Conservation (phyloP, 495 filamentous ascomycete genomes). For the Cudoniella acicularis region DNA sequence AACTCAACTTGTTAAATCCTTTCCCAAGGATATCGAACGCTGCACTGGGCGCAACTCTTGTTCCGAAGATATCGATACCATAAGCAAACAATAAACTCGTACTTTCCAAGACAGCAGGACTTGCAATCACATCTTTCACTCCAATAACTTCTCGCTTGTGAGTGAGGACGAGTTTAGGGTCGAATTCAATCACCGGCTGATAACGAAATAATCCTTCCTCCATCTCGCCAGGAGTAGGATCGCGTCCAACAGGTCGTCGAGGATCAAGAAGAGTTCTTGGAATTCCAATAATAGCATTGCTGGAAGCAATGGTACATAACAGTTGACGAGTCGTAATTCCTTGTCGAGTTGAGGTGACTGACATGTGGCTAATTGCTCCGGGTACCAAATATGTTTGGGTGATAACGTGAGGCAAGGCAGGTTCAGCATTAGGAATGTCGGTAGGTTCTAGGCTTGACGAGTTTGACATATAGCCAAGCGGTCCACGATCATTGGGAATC, state of each 20-base stretch:
- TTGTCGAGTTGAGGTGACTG: conserved; percentile 85
- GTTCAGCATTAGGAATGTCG: conserved; percentile 34
- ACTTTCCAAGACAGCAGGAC: conserved; percentile 82
- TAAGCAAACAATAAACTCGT: conserved; percentile 89
- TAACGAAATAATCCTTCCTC: conserved; percentile 85
- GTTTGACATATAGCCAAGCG: conserved; percentile 62
- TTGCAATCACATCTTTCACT: conserved; percentile 65
- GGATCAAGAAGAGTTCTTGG: conserved; percentile 78
- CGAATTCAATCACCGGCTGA: conserved; percentile 71
- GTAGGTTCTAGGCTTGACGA: conserved; percentile 67
- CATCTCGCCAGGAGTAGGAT: conserved; percentile 70
- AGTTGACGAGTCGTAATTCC: conserved; percentile 86
- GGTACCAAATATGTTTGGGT: conserved; percentile 77
- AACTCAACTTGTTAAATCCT: conserved; percentile 83
- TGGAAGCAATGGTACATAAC: conserved; percentile 67
- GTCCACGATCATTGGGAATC: conserved; percentile 78
- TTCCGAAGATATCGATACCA: conserved; percentile 84
- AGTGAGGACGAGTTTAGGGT: conserved; percentile 76
- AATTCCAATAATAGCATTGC: conserved; percentile 71
- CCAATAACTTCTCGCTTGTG: conserved; percentile 80
- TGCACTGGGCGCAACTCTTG: conserved; percentile 76
- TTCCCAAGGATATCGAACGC: conserved; percentile 91
- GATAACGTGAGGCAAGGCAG: conserved; percentile 60
- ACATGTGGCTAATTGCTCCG: conserved; percentile 69
- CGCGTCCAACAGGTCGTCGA: conserved; percentile 80